Base-by-base conservation (phyloP, 768 basidiomycete genomes). In the Xerocomellus amylosporus region DNA sequence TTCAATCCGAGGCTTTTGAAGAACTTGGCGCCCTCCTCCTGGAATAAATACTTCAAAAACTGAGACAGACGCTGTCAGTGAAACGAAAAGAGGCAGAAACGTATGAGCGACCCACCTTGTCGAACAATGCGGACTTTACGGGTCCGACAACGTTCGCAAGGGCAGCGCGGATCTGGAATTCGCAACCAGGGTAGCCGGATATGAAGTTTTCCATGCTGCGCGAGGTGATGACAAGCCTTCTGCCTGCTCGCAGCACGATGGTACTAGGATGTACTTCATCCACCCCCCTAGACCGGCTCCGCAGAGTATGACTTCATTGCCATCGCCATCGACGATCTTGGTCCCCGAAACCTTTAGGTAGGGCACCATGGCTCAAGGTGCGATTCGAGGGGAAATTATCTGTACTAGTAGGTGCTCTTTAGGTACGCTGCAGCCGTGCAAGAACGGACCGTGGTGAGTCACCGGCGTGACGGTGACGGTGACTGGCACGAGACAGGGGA, bases 21-120 rank as follows among this genome's bases (percentile, higher is more conserved):
- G 74, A 89, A 89, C 46, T 75, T 73, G 17, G 88, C 88, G 62
- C 91, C 91, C 34, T 76, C 75, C 20, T 88, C 87, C 49, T 78
- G 75, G 76, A 92, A 93, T 75, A 92, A 93, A 66, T 90, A 84
- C 67, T 91, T 87, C 13, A 92, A 76, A 70, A 91, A 90, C 87
- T 90, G 24, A 26, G 17, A 36, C 22, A 24, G 14, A 19, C 7
- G n/a, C 5, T 9, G 10, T 58, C 30, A 45, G 53, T 8, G 30
- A 30, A 15, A 38, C 3, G 22, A 17, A 9, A 20, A 20, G 37
- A 36, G 36, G 20, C 4, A 24, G 15, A 28, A 8, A 28, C 2
- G 20, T 36, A 12, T 37, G 13, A 54, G n/a, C 8, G 36, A 53
- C 70, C 26, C 53, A 85, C 89, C 77, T 87, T 89, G 78, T 93